Evolutionary conservation across 2,329 filamentous ascomycete species (phyloP).

Genomic region (Annulohypoxylon truncatum): DNA sequence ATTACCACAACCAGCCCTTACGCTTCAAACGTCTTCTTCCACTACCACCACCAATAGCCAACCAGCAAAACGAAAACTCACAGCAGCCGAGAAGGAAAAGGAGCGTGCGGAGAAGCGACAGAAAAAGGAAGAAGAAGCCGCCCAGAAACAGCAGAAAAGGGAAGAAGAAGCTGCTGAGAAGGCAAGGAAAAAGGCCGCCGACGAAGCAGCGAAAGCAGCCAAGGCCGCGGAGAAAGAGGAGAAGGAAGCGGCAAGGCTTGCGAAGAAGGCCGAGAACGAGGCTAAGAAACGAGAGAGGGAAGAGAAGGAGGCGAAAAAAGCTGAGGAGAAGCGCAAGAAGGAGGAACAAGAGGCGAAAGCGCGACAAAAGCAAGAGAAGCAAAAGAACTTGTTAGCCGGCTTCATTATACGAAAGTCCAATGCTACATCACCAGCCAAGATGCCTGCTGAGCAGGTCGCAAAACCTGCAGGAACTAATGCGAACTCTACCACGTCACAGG

Average conservation of each 20-base stretch:
- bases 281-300: conserved; percentile 57
- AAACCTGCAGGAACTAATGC: conserved; percentile 36
- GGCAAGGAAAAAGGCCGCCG: conserved; percentile 49
- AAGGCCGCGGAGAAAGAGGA: conserved; percentile 54
- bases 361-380: conserved; percentile 58
- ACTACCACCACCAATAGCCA: conserved; percentile 30
- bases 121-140: conserved; percentile 62
- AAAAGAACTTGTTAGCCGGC: conserved; percentile 46
- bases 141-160: conserved; percentile 60
- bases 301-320: conserved; percentile 41
- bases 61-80: conserved; percentile 55
- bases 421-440: conserved; percentile 44
- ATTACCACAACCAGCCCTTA: conserved; percentile 7
- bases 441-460: conserved; percentile 20
- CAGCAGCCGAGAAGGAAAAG: conserved; percentile 52
- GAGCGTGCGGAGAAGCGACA: conserved; percentile 60
- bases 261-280: conserved; percentile 46
- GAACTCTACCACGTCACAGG: conserved; percentile 41
- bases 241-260: conserved; percentile 55
- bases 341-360: conserved; percentile 53
- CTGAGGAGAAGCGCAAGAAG: conserved; percentile 57
- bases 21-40: neutral
- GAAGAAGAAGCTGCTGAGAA: conserved; percentile 59
- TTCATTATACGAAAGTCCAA: conserved; percentile 43
- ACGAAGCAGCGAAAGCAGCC: conserved; percentile 52